Evolutionary conservation across 2,329 filamentous ascomycete species (phyloP).

Genomic region (Ophiostoma quercus): DNA sequence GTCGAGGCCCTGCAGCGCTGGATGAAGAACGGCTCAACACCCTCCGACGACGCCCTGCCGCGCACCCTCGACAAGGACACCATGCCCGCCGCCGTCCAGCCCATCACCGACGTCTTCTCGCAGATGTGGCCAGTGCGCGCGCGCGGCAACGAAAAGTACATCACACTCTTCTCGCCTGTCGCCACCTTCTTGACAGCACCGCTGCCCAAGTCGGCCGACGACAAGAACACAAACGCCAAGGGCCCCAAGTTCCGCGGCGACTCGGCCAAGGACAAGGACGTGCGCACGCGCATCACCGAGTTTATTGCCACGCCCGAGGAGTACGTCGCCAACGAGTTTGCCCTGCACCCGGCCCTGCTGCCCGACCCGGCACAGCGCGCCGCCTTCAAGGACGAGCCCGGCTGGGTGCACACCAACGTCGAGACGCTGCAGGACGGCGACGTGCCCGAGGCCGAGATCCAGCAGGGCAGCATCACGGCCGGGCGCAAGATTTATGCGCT

Average conservation of each 20-base stretch:
- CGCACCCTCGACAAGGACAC: conserved; percentile 46
- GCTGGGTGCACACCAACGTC: conserved; percentile 80
- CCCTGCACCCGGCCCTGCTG: conserved; percentile 74
- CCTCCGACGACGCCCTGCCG: conserved; percentile 54
- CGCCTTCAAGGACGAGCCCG: conserved; percentile 53
- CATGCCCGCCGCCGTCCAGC: conserved; percentile 52
- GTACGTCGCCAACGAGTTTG: conserved; percentile 75
- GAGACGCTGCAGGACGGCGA: conserved; percentile 60
- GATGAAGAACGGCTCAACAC: conserved; percentile 38
- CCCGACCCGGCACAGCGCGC: conserved; percentile 48
- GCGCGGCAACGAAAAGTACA: conserved; percentile 73
- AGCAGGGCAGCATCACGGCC: conserved; percentile 76
- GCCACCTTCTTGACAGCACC: conserved; percentile 76
- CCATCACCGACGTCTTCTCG: conserved; percentile 75
- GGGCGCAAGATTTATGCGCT: conserved; percentile 75
- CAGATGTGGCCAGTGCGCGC: conserved; percentile 86
- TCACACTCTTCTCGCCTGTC: conserved; percentile 79
- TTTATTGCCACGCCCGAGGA: conserved; percentile 70
- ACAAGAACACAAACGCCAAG: conserved; percentile 40
- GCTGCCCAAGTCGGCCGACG: conserved; percentile 61
- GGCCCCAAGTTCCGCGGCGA: conserved; percentile 43
- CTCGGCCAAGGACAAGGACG: conserved; percentile 63
- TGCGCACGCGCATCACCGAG: conserved; percentile 74
- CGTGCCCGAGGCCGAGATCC: conserved; percentile 63
- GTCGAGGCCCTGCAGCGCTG: conserved; percentile 33